Base-by-base conservation (phyloP, 1,139 yeast genomes). In the Citeromyces siamensis region DNA sequence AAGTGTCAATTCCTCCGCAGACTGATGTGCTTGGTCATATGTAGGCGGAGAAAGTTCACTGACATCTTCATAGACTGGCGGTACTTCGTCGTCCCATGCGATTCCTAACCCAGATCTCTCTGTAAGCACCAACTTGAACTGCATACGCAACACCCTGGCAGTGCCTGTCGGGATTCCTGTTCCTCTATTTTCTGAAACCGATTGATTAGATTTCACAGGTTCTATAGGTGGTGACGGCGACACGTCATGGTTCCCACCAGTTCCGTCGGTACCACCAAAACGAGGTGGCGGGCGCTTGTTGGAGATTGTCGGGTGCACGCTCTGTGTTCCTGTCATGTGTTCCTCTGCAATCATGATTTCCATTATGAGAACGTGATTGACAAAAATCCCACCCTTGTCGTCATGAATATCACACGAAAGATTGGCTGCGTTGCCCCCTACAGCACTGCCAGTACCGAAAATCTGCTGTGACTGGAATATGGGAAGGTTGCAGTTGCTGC, bases 81-180 rank as follows among this genome's bases (percentile, higher is more conserved):
- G 99, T 14, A 90, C 97, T 56, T 90, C 98, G 52, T 88, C 97
- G 57, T 90, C 97, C 98, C 98, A 90, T 0, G 97, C 83, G 26
- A 90, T 84, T 4, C 99, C 98, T 35, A 90, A 65, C 0, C 99
- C 99, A 1, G 95, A 80, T 40, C 97, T 66, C 53, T 88, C 97
- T 1, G 95, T 83, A 19, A 90, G 58, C 8, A 66, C 66, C 13
- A 90, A 51, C 46, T 81, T 80, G 57, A 90, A 90, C 55, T 88
- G 96, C 97, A 90, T 90, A 46, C 98, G 63, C 41, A 90, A 61
- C 2, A 93, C 94, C 37, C 98, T 64, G 0, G 98, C 97, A 3
- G 94, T 84, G 5, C 98, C 98, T 0, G 97, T 90, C 2, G 94
- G 90, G 0, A 80, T 71, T 22, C 93, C 85, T 19, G 34, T 18